These are phyloP conservation scores for Candida alai DNA, from an alignment of 805 yeast genomes.

Conservation along the genomic window DNA sequence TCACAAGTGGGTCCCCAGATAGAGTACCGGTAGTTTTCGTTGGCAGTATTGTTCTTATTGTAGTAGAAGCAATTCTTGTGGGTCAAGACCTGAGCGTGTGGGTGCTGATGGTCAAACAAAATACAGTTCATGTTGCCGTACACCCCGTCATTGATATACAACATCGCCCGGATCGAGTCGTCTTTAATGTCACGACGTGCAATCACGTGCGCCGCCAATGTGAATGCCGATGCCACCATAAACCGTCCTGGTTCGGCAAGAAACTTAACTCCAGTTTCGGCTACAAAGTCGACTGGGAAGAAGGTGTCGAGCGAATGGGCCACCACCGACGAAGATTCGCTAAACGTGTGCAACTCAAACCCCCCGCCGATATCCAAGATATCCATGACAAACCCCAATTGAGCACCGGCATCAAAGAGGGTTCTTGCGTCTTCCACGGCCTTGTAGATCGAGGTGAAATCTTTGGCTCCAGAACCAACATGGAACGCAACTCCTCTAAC, in stretches of 20 bases:
- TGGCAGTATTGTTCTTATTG: conserved; percentile 15
- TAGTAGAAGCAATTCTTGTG: conserved; percentile 48
- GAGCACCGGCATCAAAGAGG: conserved; percentile 59
- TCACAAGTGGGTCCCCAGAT: conserved; percentile 99
- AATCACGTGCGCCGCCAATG: conserved; percentile 77
- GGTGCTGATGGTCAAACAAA: conserved; percentile 85
- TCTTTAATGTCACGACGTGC: conserved; percentile 60
- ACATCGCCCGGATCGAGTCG: conserved; percentile 49
- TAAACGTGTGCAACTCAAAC: conserved; percentile 63
- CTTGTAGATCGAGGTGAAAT: conserved; percentile 57
- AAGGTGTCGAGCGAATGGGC: conserved; percentile 48
- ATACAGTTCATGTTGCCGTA: conserved; percentile 95
- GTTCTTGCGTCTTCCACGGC: conserved; percentile 70
- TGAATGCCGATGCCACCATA: conserved; percentile 79
- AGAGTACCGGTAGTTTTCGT: conserved; percentile 45
- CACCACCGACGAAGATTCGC: conserved; percentile 54
- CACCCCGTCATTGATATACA: conserved; percentile 91
- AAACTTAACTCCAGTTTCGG: conserved; percentile 34
- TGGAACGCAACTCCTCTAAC: conserved; percentile 91
- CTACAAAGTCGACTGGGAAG: conserved; percentile 48
- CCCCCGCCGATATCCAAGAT: conserved; percentile 94
- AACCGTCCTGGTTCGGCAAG: conserved; percentile 96
- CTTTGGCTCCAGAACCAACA: conserved; percentile 90
- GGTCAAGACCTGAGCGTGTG: conserved; percentile 62
- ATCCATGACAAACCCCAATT: conserved; percentile 36